These are phyloP conservation scores for Colletotrichum abscissum DNA, from an alignment of 2,329 filamentous ascomycete species.

Conservation along the genomic window DNA sequence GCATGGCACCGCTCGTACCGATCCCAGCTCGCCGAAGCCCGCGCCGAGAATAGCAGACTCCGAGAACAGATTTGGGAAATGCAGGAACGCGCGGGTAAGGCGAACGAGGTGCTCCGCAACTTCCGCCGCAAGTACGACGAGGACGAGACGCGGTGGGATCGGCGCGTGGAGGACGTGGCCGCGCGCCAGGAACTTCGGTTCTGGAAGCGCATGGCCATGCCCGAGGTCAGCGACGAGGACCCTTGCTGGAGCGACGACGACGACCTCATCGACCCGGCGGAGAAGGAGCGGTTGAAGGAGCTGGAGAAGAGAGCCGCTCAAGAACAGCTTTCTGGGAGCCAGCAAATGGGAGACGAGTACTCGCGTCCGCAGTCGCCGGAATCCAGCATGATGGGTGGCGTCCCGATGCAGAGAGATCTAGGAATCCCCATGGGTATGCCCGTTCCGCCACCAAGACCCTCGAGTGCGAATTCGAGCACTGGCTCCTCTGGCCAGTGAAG, in stretches of 20 bases:
- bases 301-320: conserved; percentile 58
- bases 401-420: conserved; percentile 54
- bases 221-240: conserved; percentile 68
- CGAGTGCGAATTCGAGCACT: conserved; percentile 55
- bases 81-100: conserved; percentile 68
- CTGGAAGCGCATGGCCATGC: conserved; percentile 76
- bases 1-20: conserved; percentile 76
- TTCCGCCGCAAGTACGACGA: conserved; percentile 69
- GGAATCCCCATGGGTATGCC: conserved; percentile 43
- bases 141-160: conserved; percentile 64
- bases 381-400: conserved; percentile 49
- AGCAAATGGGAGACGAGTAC: conserved; percentile 47
- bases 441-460: conserved; percentile 52
- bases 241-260: conserved; percentile 74
- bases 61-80: conserved; percentile 76
- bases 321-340: conserved; percentile 48
- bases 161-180: conserved; percentile 63
- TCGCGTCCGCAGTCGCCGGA: conserved; percentile 41
- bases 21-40: conserved; percentile 72
- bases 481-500: conserved; percentile 54
- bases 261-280: conserved; percentile 69
- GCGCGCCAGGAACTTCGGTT: conserved; percentile 70
- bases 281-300: conserved; percentile 67
- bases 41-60: conserved; percentile 71
- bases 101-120: conserved; percentile 67